Evolutionary conservation across 2,329 filamentous ascomycete genomes (phyloP).

Genomic region (Chrysosporium keratinophilum): DNA sequence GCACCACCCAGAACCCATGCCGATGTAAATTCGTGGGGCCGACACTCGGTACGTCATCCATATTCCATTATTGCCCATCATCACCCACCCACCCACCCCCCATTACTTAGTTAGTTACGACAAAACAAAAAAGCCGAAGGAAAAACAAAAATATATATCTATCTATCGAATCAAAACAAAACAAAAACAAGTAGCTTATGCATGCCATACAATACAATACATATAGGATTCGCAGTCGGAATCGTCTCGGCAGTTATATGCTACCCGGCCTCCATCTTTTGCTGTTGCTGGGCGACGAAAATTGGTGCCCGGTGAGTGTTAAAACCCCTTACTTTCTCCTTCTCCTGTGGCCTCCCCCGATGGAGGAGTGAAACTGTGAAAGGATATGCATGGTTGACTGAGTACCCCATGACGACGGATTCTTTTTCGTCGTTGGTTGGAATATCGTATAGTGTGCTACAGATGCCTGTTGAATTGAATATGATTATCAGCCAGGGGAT

Average conservation of each 20-base stretch:
- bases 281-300: constrained; percentile 47
- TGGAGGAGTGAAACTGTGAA: not conserved
- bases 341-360: no score
- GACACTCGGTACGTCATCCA: constrained; percentile 37
- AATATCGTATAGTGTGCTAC: constrained; percentile 38
- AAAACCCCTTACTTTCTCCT: no score
- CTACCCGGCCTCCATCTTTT: constrained; percentile 47
- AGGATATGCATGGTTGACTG: not conserved
- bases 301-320: constrained; percentile 43
- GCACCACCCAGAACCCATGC: constrained; percentile 48
- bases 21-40: constrained; percentile 49
- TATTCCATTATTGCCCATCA: not conserved
- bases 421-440: not conserved
- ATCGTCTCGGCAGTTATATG: constrained; percentile 44
- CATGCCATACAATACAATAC: no score
- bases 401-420: no score
- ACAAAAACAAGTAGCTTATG: not conserved
- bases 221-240: constrained; percentile 36
- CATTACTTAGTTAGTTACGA: no score
- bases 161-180: not conserved
- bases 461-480: constrained; percentile 43
- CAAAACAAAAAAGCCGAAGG: no score
- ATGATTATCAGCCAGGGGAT: constrained; percentile 43
- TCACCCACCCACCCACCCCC: not conserved
- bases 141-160: no score